Conservation (phyloP, 1,284 basidiomycete genomes). For the Wallemia mellicola region DNA sequence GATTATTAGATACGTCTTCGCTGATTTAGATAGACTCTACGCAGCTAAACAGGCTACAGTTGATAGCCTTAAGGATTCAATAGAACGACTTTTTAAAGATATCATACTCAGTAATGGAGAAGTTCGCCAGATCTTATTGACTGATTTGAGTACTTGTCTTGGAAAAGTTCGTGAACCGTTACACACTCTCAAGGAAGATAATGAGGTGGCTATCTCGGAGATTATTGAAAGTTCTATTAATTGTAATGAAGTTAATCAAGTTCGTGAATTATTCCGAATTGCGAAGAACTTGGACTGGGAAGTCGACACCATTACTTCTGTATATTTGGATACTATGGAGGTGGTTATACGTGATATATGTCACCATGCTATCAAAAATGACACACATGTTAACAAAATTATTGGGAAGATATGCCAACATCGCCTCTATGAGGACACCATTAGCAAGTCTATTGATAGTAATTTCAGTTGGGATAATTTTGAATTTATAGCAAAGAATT, state of each 20-base stretch:
- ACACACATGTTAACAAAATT: neutral
- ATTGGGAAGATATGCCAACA: neutral
- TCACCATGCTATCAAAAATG: neutral
- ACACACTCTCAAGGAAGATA: neutral
- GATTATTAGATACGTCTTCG: neutral
- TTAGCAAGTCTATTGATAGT: neutral
- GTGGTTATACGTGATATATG: neutral
- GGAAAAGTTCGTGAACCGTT: neutral
- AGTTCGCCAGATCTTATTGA: neutral
- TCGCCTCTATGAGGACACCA: neutral
- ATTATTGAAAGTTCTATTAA: neutral
- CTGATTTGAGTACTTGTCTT: neutral
- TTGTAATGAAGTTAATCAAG: neutral
- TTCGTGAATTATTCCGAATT: neutral
- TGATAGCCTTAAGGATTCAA: neutral
- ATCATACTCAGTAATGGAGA: neutral
- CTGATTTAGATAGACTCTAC: neutral
- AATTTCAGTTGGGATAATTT: neutral
- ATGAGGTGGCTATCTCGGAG: neutral
- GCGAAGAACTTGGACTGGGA: neutral
- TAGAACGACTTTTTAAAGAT: neutral
- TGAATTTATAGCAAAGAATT: neutral
- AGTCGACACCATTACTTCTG: neutral
- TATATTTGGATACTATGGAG: neutral
- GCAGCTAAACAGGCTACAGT: neutral